These are phyloP conservation scores for Paramecium sonneborni DNA, from an alignment of 73 alveolate species.

Conservation along the genomic window DNA sequence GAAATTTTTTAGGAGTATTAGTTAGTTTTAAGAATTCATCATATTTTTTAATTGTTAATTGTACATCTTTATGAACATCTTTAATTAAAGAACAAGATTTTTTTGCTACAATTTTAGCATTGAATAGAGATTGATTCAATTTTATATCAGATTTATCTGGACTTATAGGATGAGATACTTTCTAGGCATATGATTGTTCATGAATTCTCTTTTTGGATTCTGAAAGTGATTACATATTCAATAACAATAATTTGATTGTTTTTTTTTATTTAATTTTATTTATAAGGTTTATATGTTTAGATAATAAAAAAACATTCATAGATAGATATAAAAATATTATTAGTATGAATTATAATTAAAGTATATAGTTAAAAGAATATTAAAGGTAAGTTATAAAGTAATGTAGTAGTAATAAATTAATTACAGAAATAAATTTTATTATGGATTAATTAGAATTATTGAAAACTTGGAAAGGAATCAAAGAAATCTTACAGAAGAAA, in stretches of 20 bases:
- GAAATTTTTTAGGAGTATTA: not conserved
- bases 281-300: not conserved
- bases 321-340: too few species aligned
- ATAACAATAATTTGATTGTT: not conserved
- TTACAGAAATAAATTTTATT: constrained; percentile 22
- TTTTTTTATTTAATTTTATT: not conserved
- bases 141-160: not conserved
- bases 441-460: constrained; percentile 39
- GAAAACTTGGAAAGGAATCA: constrained; percentile 15
- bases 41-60: not conserved
- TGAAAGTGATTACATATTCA: not conserved
- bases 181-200: not conserved
- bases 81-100: not conserved
- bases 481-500: not conserved
- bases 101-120: not conserved
- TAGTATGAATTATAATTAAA: too few species aligned
- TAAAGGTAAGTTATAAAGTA: too few species aligned
- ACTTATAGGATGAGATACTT: not conserved
- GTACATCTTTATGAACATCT: not conserved
- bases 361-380: not conserved
- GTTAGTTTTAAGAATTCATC: not conserved
- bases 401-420: not conserved
- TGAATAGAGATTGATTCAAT: not conserved
- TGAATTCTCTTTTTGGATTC: not conserved
- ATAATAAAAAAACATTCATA: too few species aligned